phyloP scores from a whole-genome alignment of 1,139 yeast genomes.

The Kodamaea fungicola region DNA sequence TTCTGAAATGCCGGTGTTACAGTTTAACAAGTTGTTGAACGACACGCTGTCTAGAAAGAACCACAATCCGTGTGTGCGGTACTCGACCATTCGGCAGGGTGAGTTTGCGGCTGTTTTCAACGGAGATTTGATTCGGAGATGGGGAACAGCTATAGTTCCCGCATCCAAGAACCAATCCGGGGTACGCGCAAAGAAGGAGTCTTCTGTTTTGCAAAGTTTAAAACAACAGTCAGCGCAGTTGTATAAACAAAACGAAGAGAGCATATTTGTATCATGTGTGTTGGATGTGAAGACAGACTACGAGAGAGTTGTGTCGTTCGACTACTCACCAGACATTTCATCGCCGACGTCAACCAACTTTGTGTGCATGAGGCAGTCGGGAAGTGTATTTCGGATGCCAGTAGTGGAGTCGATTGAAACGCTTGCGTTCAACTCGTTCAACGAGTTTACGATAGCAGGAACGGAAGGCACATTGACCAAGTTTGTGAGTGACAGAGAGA shows the following conservation, averaged over 20 bases:
- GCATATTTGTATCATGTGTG: constrained; percentile 73
- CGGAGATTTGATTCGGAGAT: constrained; percentile 74
- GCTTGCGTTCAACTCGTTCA: constrained; percentile 63
- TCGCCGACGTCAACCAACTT: constrained; percentile 50
- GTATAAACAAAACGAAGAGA: constrained; percentile 42
- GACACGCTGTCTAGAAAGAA: constrained; percentile 61
- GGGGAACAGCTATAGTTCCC: constrained; percentile 70
- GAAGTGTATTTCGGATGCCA: constrained; percentile 79
- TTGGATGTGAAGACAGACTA: constrained; percentile 72
- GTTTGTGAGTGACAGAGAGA: constrained; percentile 22
- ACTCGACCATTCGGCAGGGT: constrained; percentile 63
- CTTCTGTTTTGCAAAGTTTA: constrained; percentile 22
- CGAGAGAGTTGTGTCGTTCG: constrained; percentile 82
- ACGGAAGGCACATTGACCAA: constrained; percentile 53
- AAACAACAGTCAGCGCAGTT: constrained; percentile 34
- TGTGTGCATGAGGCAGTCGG: constrained; percentile 87
- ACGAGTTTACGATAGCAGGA: constrained; percentile 67
- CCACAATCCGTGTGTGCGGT: constrained; percentile 64
- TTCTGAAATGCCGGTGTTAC: constrained; percentile 58
- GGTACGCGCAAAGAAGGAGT: constrained; percentile 7
- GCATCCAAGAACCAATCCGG: neutral
- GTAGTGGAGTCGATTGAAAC: constrained; percentile 66
- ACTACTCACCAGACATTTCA: constrained; percentile 61
- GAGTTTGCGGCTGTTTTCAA: constrained; percentile 80
- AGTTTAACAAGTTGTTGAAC: constrained; percentile 63